Evolutionary conservation across 345 rosid species (phyloP), one percentile per base, ranked within the genome.

Genomic region (Eucalyptus rudis): DNA sequence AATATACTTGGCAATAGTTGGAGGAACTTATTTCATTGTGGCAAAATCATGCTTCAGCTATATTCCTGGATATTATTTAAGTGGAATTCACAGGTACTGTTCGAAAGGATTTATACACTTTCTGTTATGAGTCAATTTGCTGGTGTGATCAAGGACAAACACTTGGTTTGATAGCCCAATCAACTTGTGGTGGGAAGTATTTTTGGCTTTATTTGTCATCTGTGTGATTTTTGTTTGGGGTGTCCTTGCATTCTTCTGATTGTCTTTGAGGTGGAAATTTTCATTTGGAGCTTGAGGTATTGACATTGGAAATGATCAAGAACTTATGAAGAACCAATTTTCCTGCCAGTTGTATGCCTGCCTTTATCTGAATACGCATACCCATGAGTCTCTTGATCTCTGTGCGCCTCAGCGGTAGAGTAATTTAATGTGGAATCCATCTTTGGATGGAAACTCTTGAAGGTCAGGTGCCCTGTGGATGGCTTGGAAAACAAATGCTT

Each of bases 11-110:
- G 96, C 93, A 45, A 95, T 98, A 87, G 89, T 95, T 2, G 99
- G 98, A 91, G 93, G 91, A 81, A 93, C 93, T 59, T 97, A 96
- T 92, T 96, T 90, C 93, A 90, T 93, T 56, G 91, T 93, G 90
- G 94, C 90, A 68, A 92, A 89, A 36, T 93, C 99, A 40, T 93
- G 94, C 71, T 97, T 98, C 89, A 88, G 87, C 91, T 98, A 96
- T 89, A 94, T 98, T 85, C 98, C 99, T 88, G 99, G 99, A 79
- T 95, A 96, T 90, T 97, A 97, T 91, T 86, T 97, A 88, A 94
- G 99, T 91, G 96, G 89, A 92, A 88, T 92, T 90, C 99, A 97
- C 93, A 96, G 93, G 99, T 95, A 92, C 31, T 83, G 66, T 54
- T 54, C 40, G 58, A 33, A 52, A 71, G 84, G 87, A 71, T 56